Percentiles rank a stretch among this genome's conserved stretches.
phyloP scores from a whole-genome alignment of 2,329 filamentous ascomycete genomes.

The Emergomyces orientalis region DNA sequence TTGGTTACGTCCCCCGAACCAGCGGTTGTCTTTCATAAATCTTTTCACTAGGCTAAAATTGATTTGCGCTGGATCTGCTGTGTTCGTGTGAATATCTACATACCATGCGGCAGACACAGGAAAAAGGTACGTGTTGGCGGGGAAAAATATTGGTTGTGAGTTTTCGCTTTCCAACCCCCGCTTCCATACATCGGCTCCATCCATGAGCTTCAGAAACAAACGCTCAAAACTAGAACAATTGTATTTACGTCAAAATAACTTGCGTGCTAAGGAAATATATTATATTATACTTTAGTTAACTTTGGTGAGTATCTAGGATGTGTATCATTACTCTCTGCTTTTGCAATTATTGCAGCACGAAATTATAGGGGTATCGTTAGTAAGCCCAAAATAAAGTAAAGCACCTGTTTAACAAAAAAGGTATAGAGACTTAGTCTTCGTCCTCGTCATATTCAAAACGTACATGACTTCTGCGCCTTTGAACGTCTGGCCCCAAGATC shows the following conservation, averaged over 20 bases:
- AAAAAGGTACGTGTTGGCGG: background rate
- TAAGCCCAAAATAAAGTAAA: background rate
- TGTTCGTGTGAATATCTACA: background rate
- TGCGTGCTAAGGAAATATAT: background rate
- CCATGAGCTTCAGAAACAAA: too few relatives aligned
- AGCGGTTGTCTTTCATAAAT: background rate
- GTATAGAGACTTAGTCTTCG: background rate
- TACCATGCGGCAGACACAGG: background rate
- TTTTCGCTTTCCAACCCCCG: background rate
- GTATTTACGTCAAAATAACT: background rate
- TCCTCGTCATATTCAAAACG: slow-evolving; percentile 6
- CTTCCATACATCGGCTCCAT: background rate
- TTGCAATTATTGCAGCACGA: background rate
- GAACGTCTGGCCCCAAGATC: slow-evolving; percentile 1
- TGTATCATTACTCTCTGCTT: background rate
- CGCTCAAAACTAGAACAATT: background rate
- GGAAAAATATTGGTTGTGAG: background rate
- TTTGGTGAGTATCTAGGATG: too few relatives aligned
- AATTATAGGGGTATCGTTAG: background rate
- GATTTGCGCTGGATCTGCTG: background rate
- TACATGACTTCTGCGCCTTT: slow-evolving; percentile 6
- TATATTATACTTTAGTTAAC: background rate
- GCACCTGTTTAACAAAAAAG: background rate
- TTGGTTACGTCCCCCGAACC: background rate
- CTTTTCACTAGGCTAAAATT: background rate